A percentile compares a stretch with the other conserved stretches of the same genome.
Conservation (phyloP, 768 basidiomycete species). For the Asterophora lycoperdoides region DNA sequence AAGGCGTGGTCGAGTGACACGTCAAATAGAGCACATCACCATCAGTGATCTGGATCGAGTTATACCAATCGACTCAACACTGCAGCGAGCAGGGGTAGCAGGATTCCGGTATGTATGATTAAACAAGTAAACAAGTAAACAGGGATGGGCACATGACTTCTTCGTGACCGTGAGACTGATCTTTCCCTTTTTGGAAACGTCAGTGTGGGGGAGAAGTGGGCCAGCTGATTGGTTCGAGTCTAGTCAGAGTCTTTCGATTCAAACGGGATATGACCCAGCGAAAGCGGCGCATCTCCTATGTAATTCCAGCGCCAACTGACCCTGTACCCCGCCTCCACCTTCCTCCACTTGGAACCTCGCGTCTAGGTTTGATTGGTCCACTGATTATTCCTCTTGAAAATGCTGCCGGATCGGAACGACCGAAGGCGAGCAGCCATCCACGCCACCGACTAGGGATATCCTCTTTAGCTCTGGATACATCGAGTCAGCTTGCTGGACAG, state of each 20-base stretch:
- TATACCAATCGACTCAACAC: too few species aligned
- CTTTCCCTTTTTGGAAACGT: too few species aligned
- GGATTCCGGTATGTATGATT: too few species aligned
- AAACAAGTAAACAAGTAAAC: too few species aligned
- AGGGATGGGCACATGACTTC: too few species aligned
- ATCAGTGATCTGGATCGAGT: too few species aligned
- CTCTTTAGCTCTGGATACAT: conserved; percentile 81
- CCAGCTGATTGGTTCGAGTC: too few species aligned
- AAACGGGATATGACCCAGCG: conserved; percentile 36
- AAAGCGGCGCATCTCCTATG: conserved; percentile 78
- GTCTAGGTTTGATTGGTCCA: conserved; percentile 67
- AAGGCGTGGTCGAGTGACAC: too few species aligned
- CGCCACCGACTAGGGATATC: conserved; percentile 84
- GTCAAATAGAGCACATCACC: too few species aligned
- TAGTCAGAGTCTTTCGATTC: neutral
- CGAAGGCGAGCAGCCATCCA: conserved; percentile 45
- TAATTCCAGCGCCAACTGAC: conserved; percentile 69
- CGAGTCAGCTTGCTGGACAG: conserved; percentile 70
- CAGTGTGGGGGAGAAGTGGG: too few species aligned
- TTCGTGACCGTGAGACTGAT: too few species aligned
- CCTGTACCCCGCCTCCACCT: conserved; percentile 63
- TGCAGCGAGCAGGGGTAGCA: too few species aligned
- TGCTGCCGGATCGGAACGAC: conserved; percentile 20
- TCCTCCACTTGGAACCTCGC: conserved; percentile 58
- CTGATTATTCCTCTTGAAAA: conserved; percentile 46